Base-by-base conservation (phyloP, 139 green algal genomes). In the Chlamydomonas urium region DNA sequence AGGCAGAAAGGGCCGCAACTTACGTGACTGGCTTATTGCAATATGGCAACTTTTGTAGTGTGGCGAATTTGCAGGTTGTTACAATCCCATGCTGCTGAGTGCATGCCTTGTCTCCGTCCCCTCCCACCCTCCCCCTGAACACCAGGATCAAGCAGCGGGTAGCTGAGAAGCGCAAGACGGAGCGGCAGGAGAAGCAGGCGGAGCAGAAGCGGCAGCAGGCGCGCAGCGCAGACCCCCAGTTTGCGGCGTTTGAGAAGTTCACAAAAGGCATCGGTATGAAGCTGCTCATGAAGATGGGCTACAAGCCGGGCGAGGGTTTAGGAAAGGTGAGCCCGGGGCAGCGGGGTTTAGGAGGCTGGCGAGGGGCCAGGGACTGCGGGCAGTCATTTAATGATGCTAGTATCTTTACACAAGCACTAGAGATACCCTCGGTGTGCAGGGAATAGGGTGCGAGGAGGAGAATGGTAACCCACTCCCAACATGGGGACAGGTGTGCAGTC, bases 281-380 rank as follows among this genome's bases (percentile, higher is more conserved):
- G 87, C 86, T 99, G 75, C 81, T 99, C 32, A 74, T 86, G 66
- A 97, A 95, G 82, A 99, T 99, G 94, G 94, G 94, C 21, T 98
- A 88, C 75, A 84, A 85, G 68, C 65, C 86, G 28, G 93, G 92
- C 14, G 38, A 88, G 80, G 87, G 83, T n/a, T 76, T 92, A 60
- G 90, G 63, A 4, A 26, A 61, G 5, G 45, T 61, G 28, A 28
- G 38, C 58, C 2, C 10, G 56, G 2, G 5, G 1, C 14, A 14
- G 56, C 10, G 56, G 1, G 56, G 1, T n/a, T n/a, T n/a, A n/a
- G n/a, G n/a, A n/a, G n/a, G n/a, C n/a, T n/a, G n/a, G n/a, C n/a
- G n/a, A n/a, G n/a, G n/a, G n/a, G n/a, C n/a, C n/a, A n/a, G n/a
- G n/a, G n/a, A n/a, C n/a, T n/a, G n/a, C n/a, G n/a, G n/a, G n/a